These are phyloP conservation scores for Durotheca rogersii DNA, from an alignment of 495 filamentous ascomycete species.

Conservation along the genomic window DNA sequence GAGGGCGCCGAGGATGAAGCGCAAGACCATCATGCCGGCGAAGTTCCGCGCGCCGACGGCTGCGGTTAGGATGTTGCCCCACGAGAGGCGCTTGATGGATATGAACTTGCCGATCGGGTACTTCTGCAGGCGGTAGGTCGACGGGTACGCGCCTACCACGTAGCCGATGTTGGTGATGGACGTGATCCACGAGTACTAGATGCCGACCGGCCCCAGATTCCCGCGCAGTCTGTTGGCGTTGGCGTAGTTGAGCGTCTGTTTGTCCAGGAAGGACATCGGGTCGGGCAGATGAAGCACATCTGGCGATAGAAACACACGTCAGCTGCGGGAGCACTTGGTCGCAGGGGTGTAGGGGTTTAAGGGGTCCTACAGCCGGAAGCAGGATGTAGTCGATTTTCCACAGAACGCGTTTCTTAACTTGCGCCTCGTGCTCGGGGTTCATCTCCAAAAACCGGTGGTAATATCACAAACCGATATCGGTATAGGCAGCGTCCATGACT, in stretches of 20 bases:
- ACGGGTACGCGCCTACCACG: slow-evolving; percentile 47
- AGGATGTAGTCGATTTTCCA: not conserved
- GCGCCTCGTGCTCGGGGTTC: too few relatives aligned
- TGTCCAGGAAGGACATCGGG: not conserved
- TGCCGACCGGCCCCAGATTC: slow-evolving; percentile 32
- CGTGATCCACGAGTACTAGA: slow-evolving; percentile 56
- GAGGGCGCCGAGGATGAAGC: slow-evolving; percentile 53
- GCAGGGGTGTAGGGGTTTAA: too few relatives aligned
- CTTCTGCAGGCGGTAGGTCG: slow-evolving; percentile 53
- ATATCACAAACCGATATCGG: too few relatives aligned
- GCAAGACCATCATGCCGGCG: slow-evolving; percentile 41
- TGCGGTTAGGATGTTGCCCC: slow-evolving; percentile 46
- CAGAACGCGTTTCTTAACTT: too few relatives aligned
- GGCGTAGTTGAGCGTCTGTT: not conserved
- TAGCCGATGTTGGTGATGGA: slow-evolving; percentile 49
- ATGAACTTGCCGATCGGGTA: slow-evolving; percentile 57
- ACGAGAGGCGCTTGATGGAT: slow-evolving; percentile 44
- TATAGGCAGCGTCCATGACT: too few relatives aligned
- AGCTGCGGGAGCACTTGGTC: not conserved
- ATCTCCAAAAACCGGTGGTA: too few relatives aligned
- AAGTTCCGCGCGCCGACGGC: slow-evolving; percentile 44
- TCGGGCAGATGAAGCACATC: not conserved
- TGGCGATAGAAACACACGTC: not conserved
- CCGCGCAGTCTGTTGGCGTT: not conserved
- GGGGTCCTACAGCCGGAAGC: not conserved